A percentile compares a stretch with the other conserved stretches of the same genome.
phyloP scores from a whole-genome alignment of 2,329 filamentous ascomycete genomes.

The Alternaria viburni region DNA sequence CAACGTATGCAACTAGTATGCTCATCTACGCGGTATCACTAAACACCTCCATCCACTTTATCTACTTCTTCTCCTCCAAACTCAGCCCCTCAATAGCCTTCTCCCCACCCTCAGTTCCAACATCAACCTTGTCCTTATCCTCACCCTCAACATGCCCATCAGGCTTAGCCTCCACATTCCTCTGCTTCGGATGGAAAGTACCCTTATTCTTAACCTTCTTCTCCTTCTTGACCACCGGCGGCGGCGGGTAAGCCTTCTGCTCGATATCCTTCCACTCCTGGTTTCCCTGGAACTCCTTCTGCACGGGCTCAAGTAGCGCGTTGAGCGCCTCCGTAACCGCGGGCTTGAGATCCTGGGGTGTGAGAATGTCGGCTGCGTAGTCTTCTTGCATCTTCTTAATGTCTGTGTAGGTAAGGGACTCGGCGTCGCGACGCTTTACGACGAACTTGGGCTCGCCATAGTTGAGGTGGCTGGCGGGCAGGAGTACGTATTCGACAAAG shows the following conservation, averaged over 20 bases:
- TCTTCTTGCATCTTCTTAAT: slow-evolving; percentile 79
- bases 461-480: slow-evolving; percentile 74
- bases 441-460: slow-evolving; percentile 65
- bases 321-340: slow-evolving; percentile 77
- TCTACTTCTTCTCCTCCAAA: slow-evolving; percentile 39
- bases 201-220: slow-evolving; percentile 80
- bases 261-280: slow-evolving; percentile 82
- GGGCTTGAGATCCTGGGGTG: slow-evolving; percentile 87
- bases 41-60: too few species aligned
- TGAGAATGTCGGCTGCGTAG: slow-evolving; percentile 80
- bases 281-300: slow-evolving; percentile 71
- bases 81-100: slow-evolving; percentile 42
- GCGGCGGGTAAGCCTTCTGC: slow-evolving; percentile 81
- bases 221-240: slow-evolving; percentile 65
- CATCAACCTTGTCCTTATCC: slow-evolving; percentile 50
- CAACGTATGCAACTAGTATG: neutral
- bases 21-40: neutral
- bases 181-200: slow-evolving; percentile 62
- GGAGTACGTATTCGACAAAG: slow-evolving; percentile 85
- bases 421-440: slow-evolving; percentile 71
- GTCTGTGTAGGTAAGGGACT: slow-evolving; percentile 79
- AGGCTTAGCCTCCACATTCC: slow-evolving; percentile 52
- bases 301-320: slow-evolving; percentile 78
- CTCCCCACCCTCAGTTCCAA: slow-evolving; percentile 47
- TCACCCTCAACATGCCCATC: slow-evolving; percentile 54